Conservation (phyloP, 108 stramenopile genomes). For the Cyclotella baltica region DNA sequence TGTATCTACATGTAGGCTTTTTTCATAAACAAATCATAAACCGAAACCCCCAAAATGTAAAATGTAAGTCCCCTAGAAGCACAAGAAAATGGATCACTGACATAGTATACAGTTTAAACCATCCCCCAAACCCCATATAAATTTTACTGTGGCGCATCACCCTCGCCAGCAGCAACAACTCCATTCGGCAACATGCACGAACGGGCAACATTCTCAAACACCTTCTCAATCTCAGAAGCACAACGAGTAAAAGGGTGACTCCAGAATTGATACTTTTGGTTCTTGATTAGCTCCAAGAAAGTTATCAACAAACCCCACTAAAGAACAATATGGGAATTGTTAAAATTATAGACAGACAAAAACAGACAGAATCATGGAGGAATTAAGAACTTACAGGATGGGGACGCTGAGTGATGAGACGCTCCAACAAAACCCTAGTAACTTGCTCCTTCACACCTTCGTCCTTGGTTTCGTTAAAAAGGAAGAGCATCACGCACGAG, state of each 20-base stretch:
- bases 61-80: slow-evolving; percentile 14
- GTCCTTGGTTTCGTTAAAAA: slow-evolving; percentile 94
- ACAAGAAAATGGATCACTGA: slow-evolving; percentile 5
- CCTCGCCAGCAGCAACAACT: slow-evolving; percentile 34
- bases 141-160: slow-evolving; percentile 33
- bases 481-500: slow-evolving; percentile 95
- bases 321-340: slow-evolving; percentile 63
- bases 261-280: slow-evolving; percentile 99
- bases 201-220: slow-evolving; percentile 96
- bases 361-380: slow-evolving; percentile 25
- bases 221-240: slow-evolving; percentile 97
- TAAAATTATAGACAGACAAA: background rate
- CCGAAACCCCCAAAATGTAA: background rate
- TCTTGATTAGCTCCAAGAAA: slow-evolving; percentile 99
- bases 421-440: slow-evolving; percentile 97
- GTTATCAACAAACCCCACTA: slow-evolving; percentile 95
- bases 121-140: slow-evolving; percentile 7
- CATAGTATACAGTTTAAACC: slow-evolving; percentile 5
- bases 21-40: slow-evolving; percentile 8
- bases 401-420: slow-evolving; percentile 98
- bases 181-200: slow-evolving; percentile 82
- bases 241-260: slow-evolving; percentile 97
- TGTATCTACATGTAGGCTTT: slow-evolving; percentile 17
- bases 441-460: slow-evolving; percentile 98
- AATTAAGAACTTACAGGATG: slow-evolving; percentile 94